Percentiles rank a stretch among this genome's conserved stretches.
Conservation (phyloP, 2,329 filamentous ascomycete species). For the Fusarium burgessii region DNA sequence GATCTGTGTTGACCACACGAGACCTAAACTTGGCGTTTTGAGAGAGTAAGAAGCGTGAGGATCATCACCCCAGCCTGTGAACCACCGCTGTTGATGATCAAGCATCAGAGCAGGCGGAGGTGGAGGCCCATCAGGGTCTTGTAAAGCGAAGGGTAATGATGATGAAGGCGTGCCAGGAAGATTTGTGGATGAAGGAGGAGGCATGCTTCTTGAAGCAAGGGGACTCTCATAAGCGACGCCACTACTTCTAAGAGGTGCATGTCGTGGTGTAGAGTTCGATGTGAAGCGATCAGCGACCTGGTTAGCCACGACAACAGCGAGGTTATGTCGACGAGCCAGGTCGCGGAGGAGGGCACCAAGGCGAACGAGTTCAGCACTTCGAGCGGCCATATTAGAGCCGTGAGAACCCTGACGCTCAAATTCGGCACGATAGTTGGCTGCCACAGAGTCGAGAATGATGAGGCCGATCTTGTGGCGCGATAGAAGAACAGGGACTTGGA, state of each 20-base stretch:
- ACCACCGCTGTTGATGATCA: conserved; percentile 93
- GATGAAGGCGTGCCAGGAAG: conserved; percentile 54
- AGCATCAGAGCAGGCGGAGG: conserved; percentile 72
- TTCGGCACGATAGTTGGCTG: conserved; percentile 95
- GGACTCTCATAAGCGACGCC: conserved; percentile 59
- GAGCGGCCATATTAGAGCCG: conserved; percentile 75
- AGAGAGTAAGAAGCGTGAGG: conserved; percentile 59
- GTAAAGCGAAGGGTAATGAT: conserved; percentile 53
- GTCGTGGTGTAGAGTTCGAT: conserved; percentile 40
- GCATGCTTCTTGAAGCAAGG: conserved; percentile 60
- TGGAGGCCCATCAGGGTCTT: conserved; percentile 48
- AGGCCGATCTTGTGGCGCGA: conserved; percentile 81
- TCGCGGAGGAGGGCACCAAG: conserved; percentile 81
- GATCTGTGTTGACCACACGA: conserved; percentile 93
- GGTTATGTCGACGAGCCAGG: conserved; percentile 77
- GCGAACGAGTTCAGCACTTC: conserved; percentile 80
- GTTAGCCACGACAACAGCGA: conserved; percentile 93
- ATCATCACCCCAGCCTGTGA: conserved; percentile 93
- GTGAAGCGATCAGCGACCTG: conserved; percentile 92
- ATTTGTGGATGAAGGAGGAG: conserved; percentile 46
- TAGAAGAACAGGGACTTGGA: conserved; percentile 90
- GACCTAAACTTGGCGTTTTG: conserved; percentile 88
- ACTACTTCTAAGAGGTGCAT: conserved; percentile 40
- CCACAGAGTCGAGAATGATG: conserved; percentile 89
- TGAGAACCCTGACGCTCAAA: conserved; percentile 71